Conservation (phyloP, 2,329 filamentous ascomycete species). For the Monosporascus sp. region DNA sequence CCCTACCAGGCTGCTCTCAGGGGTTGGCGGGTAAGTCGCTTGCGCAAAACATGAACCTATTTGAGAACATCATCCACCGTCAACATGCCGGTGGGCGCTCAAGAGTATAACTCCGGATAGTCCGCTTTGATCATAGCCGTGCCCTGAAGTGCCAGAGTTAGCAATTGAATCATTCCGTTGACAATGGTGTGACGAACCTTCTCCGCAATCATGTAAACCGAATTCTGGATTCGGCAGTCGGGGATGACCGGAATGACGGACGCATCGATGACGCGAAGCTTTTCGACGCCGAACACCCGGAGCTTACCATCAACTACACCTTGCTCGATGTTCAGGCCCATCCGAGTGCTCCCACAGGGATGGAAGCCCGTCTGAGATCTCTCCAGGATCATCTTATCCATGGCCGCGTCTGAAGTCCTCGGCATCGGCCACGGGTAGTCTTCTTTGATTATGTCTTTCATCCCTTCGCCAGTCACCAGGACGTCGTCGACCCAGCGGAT, state of each 20-base stretch:
- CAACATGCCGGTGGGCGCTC: background rate
- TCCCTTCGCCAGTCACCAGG: slow-evolving; percentile 50
- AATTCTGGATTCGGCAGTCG: slow-evolving; percentile 55
- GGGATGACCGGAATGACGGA: slow-evolving; percentile 51
- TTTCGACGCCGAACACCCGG: slow-evolving; percentile 48
- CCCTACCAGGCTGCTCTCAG: too few species aligned
- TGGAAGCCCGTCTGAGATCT: slow-evolving; percentile 56
- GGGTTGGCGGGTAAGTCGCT: too few species aligned
- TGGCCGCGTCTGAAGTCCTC: slow-evolving; percentile 46
- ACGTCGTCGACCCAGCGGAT: slow-evolving; percentile 52
- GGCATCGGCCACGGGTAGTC: slow-evolving; percentile 61
- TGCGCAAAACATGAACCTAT: too few species aligned
- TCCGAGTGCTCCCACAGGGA: slow-evolving; percentile 50
- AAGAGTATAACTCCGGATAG: slow-evolving; percentile 28
- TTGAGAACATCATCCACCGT: background rate
- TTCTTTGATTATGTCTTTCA: slow-evolving; percentile 46
- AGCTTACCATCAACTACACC: slow-evolving; percentile 48
- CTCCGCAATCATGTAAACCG: slow-evolving; percentile 56
- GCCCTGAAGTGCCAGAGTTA: slow-evolving; percentile 14
- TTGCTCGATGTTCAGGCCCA: slow-evolving; percentile 45
- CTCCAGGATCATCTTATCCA: slow-evolving; percentile 52
- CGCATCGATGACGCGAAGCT: slow-evolving; percentile 50
- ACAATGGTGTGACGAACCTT: slow-evolving; percentile 29
- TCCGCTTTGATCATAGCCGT: slow-evolving; percentile 43
- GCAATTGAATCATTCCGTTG: background rate